These are phyloP conservation scores for Sclerotiophoma versabilis DNA, from an alignment of 2,329 filamentous ascomycete species.

Conservation along the genomic window DNA sequence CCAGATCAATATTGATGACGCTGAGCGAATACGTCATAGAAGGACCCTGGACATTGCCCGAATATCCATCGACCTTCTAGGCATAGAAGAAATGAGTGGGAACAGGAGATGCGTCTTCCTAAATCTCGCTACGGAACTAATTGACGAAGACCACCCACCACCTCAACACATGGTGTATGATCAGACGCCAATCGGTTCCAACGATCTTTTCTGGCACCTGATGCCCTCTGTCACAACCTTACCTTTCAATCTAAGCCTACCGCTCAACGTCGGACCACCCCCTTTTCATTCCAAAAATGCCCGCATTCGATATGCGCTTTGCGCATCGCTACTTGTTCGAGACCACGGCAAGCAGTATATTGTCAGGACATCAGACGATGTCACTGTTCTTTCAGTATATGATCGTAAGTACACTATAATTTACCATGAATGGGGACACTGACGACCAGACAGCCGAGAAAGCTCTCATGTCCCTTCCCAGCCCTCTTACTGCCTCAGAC, in stretches of 20 bases:
- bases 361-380: conserved; percentile 59
- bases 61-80: conserved; percentile 60
- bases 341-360: conserved; percentile 58
- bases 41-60: conserved; percentile 56
- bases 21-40: conserved; percentile 53
- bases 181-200: conserved; percentile 45
- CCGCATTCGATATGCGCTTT: conserved; percentile 59
- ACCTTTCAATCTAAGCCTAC: conserved; percentile 61
- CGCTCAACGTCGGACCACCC: conserved; percentile 62
- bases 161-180: conserved; percentile 59
- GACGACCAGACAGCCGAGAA: conserved; percentile 54
- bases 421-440: conserved; percentile 5
- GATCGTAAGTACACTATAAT: conserved; percentile 54
- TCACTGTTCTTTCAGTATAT: conserved; percentile 61
- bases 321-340: conserved; percentile 56
- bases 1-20: conserved; percentile 57
- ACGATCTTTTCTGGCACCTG: conserved; percentile 58
- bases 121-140: conserved; percentile 59
- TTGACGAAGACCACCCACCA: conserved; percentile 59
- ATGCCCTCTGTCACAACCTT: conserved; percentile 56
- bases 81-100: conserved; percentile 59
- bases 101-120: conserved; percentile 58
- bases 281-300: conserved; percentile 62
- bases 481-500: conserved; percentile 59
- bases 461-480: conserved; percentile 61